Evolutionary conservation across 1,284 basidiomycete genomes (phyloP).

Genomic region (Cryptococcus sp.): DNA sequence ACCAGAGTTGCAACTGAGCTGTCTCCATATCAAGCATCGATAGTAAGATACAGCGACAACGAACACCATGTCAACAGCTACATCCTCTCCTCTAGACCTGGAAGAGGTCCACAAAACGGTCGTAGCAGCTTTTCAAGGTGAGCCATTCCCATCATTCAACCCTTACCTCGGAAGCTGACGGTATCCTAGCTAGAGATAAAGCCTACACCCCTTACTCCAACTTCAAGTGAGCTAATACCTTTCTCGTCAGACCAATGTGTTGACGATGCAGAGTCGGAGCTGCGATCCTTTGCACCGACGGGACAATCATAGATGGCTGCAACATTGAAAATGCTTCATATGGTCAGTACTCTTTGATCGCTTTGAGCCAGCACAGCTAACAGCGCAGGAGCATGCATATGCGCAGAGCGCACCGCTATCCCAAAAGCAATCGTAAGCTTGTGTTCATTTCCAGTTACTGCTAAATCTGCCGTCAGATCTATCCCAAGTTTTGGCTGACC

Average conservation of each 20-base stretch:
- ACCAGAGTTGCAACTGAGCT: too few relatives aligned
- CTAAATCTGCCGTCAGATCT: too few relatives aligned
- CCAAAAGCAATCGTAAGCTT: constrained; percentile 69
- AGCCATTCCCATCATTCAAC: background rate
- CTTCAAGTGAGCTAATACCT: constrained; percentile 53
- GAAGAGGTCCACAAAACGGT: constrained; percentile 34
- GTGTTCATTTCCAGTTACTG: too few relatives aligned
- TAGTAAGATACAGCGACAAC: too few relatives aligned
- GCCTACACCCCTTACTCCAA: constrained; percentile 74
- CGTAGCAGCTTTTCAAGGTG: constrained; percentile 29
- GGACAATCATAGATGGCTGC: constrained; percentile 68
- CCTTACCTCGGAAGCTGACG: too few relatives aligned
- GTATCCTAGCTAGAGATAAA: constrained; percentile 52
- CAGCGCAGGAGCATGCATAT: constrained; percentile 54
- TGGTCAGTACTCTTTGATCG: constrained; percentile 55
- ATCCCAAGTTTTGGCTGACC: constrained; percentile 5
- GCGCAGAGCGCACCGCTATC: constrained; percentile 81
- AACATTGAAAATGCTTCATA: constrained; percentile 91
- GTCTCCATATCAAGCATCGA: too few relatives aligned
- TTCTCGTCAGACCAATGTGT: background rate
- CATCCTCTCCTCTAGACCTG: constrained; percentile 2
- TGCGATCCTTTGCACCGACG: constrained; percentile 64
- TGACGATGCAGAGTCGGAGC: constrained; percentile 68
- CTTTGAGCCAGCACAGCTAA: background rate
- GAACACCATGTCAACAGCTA: background rate